A percentile compares a stretch with the other conserved stretches of the same genome.
These are phyloP conservation scores for Trapa bicornis DNA, from an alignment of 345 rosid genomes.

Conservation along the genomic window DNA sequence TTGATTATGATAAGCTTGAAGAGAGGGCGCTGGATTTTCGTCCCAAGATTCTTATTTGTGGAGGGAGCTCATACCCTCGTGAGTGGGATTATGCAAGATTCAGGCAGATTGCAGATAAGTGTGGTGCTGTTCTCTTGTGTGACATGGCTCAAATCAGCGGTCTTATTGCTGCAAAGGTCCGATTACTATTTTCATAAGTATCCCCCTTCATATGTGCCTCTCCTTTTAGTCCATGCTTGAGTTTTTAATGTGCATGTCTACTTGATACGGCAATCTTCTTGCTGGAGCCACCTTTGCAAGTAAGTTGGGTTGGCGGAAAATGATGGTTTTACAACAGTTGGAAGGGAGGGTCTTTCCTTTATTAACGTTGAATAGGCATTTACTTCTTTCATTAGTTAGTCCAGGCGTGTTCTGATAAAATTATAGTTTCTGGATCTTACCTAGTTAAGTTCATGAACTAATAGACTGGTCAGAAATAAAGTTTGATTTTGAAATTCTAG, in stretches of 20 bases:
- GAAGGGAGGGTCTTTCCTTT: neutral
- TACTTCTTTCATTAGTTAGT: too few species aligned
- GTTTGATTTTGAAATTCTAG: too few species aligned
- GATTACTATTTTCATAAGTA: conserved; percentile 2
- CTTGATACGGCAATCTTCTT: neutral
- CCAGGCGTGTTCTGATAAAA: too few species aligned
- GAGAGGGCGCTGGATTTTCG: conserved; percentile 76
- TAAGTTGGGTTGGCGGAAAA: neutral
- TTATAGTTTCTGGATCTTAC: too few species aligned
- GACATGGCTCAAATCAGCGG: conserved; percentile 85
- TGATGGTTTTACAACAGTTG: too few species aligned
- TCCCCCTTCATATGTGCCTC: neutral
- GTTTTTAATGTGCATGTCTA: neutral
- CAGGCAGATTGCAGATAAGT: conserved; percentile 64
- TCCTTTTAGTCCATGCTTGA: neutral
- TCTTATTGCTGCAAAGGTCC: conserved; percentile 83
- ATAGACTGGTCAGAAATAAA: too few species aligned
- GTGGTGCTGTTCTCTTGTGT: conserved; percentile 59
- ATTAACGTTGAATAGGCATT: neutral
- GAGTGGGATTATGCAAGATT: conserved; percentile 74
- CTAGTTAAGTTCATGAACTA: too few species aligned
- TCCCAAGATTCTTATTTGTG: conserved; percentile 76
- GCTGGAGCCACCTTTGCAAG: neutral
- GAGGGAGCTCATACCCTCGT: conserved; percentile 82
- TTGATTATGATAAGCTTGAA: conserved; percentile 72